Conservation (phyloP, 2,329 filamentous ascomycete species). For the Fusarium poae region DNA sequence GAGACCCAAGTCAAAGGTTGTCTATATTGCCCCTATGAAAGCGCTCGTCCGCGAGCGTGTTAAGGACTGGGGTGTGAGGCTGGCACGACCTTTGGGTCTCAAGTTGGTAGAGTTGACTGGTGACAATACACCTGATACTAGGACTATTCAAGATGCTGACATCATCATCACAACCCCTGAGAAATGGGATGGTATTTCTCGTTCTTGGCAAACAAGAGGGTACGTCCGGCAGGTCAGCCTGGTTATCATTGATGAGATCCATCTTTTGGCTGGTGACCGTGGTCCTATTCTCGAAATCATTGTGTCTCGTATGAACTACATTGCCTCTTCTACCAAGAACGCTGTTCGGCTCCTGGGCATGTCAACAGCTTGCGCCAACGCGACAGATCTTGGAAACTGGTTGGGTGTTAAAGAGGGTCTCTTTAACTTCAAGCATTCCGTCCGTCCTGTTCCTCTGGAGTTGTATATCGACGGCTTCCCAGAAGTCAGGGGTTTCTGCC, state of each 20-base stretch:
- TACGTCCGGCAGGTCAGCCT: slow-evolving; percentile 95
- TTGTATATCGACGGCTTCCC: slow-evolving; percentile 98
- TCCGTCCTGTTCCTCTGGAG: slow-evolving; percentile 94
- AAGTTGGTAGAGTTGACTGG: slow-evolving; percentile 94
- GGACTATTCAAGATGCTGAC: slow-evolving; percentile 94
- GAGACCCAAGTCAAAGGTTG: slow-evolving; percentile 93
- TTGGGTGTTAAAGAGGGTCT: slow-evolving; percentile 94
- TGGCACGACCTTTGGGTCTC: slow-evolving; percentile 85
- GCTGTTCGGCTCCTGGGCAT: slow-evolving; percentile 94
- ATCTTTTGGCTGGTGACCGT: slow-evolving; percentile 94
- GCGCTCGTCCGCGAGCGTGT: slow-evolving; percentile 96
- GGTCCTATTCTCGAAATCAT: slow-evolving; percentile 99
- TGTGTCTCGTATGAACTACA: slow-evolving; percentile 95
- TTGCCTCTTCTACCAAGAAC: slow-evolving; percentile 91
- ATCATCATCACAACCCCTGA: slow-evolving; percentile 99
- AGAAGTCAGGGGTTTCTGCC: slow-evolving; percentile 93
- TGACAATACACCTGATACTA: slow-evolving; percentile 97
- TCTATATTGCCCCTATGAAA: slow-evolving; percentile 99
- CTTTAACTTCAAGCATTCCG: slow-evolving; percentile 98
- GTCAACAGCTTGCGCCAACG: slow-evolving; percentile 98
- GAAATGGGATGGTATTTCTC: slow-evolving; percentile 99
- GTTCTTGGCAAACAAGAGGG: slow-evolving; percentile 97
- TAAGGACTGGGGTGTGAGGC: slow-evolving; percentile 89
- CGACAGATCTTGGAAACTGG: slow-evolving; percentile 94
- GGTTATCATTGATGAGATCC: slow-evolving; percentile 98